Evolutionary conservation across 305 asterid genomes (phyloP), one percentile per base, ranked within the genome.

Genomic region (Salvia sclarea): DNA sequence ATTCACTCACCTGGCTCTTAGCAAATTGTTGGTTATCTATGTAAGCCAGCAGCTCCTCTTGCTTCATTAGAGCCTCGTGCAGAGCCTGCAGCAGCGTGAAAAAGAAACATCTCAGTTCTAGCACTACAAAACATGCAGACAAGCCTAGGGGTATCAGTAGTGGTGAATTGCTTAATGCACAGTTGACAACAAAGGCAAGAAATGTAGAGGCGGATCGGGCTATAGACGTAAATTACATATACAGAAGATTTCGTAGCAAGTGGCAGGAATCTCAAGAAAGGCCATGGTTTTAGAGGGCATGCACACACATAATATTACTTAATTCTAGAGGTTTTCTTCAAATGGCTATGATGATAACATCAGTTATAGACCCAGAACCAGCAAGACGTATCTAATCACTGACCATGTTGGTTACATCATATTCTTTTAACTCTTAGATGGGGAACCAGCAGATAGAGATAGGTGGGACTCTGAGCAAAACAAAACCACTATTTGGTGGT

Each of bases 1-100:
- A 37, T 47, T 47, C 64, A 79, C 92, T 79, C 49, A 91, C 99
- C 81, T 78, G 86, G 70, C 50, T 79, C 69, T 81, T 86, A 44
- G 94, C 89, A 16, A 79, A 91, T 74, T 85, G 92, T 80, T 85
- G 95, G 60, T 86, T 50, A 64, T 92, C 99, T 28, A 95, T 89
- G 73, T 95, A 92, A 57, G 98, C 98, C 64, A 92, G 98, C 68
- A 95, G 85, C 69, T 95, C 98, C 77, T 92, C 99, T 80, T 92
- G 99, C 87, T 82, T 95, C 96, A 95, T 95, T 83, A 90, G 79
- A 68, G 98, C 96, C 80, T 88, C 99, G 22, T 95, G 86, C 77
- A 95, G 82, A 77, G 98, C 98, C 99, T 95, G 82, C 66, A 50
- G 69, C 8, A 67, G 13, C 13, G 30, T 16, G 18, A 48, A 10